Evolutionary conservation across 352 stramenopile genomes (phyloP).

Genomic region (Globisporangium parvum): DNA sequence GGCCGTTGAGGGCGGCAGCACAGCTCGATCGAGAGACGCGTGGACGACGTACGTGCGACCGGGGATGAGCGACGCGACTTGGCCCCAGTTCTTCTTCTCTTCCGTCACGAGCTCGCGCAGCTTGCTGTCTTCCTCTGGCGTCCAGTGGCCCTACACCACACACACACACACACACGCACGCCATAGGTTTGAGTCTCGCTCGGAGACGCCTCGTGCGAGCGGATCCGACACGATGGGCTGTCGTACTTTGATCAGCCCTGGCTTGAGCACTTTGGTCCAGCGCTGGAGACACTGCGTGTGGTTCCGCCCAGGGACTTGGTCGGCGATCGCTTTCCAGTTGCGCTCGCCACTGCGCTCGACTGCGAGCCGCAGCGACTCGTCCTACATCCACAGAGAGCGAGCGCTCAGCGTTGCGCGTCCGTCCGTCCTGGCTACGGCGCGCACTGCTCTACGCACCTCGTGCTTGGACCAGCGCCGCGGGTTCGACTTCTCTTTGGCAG

Average conservation of each 20-base stretch:
- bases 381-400: slow-evolving; percentile 16
- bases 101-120: slow-evolving; percentile 79
- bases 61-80: slow-evolving; percentile 76
- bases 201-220: no score
- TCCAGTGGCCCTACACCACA: slow-evolving; percentile 81
- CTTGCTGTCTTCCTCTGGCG: slow-evolving; percentile 86
- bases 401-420: no score
- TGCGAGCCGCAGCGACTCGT: slow-evolving; percentile 75
- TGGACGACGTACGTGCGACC: slow-evolving; percentile 59
- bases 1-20: no score
- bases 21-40: no score
- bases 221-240: background rate
- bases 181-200: background rate
- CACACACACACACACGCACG: no score
- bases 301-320: slow-evolving; percentile 87
- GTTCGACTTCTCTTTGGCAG: slow-evolving; percentile 84
- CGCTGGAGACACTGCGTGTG: slow-evolving; percentile 92
- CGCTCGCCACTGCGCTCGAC: slow-evolving; percentile 83
- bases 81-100: slow-evolving; percentile 89
- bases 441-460: slow-evolving; percentile 38
- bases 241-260: slow-evolving; percentile 85
- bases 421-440: no score
- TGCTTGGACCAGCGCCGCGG: slow-evolving; percentile 78
- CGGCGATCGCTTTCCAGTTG: slow-evolving; percentile 90
- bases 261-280: slow-evolving; percentile 92